Evolutionary conservation across 1,284 basidiomycete genomes (phyloP).

Genomic region (Ganoderma meredithae): DNA sequence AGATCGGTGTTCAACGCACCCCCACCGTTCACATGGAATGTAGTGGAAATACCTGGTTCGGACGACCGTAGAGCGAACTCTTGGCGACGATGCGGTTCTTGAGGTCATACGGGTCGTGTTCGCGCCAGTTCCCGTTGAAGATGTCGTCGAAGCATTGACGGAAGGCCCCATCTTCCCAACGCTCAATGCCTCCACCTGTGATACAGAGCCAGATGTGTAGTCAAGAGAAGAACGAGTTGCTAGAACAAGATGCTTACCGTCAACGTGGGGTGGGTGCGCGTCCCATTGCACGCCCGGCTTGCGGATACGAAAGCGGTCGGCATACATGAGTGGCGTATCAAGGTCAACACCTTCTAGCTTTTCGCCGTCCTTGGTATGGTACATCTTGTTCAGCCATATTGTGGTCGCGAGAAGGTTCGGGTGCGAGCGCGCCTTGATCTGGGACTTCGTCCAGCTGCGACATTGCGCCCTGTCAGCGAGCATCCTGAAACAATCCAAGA

Average conservation of each 20-base stretch:
- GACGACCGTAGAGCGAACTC: constrained; percentile 66
- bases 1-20: background rate
- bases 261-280: constrained; percentile 79
- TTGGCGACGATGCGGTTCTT: constrained; percentile 67
- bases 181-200: constrained; percentile 78
- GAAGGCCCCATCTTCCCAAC: constrained; percentile 84
- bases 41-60: constrained; percentile 56
- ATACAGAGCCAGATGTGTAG: background rate
- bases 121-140: constrained; percentile 70
- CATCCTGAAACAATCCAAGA: background rate
- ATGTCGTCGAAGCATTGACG: constrained; percentile 73
- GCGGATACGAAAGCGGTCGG: constrained; percentile 85
- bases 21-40: background rate
- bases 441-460: constrained; percentile 71
- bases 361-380: constrained; percentile 51
- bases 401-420: constrained; percentile 71
- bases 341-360: constrained; percentile 67
- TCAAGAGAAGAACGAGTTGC: background rate
- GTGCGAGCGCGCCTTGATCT: constrained; percentile 78
- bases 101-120: constrained; percentile 76
- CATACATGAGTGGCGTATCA: constrained; percentile 75
- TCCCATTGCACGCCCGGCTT: constrained; percentile 76
- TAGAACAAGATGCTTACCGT: constrained; percentile 51
- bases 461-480: background rate
- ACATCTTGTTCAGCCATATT: constrained; percentile 71